Evolutionary conservation across 2,329 filamentous ascomycete genomes (phyloP).

Genomic region (Monilinia vaccinii-corymbosi): DNA sequence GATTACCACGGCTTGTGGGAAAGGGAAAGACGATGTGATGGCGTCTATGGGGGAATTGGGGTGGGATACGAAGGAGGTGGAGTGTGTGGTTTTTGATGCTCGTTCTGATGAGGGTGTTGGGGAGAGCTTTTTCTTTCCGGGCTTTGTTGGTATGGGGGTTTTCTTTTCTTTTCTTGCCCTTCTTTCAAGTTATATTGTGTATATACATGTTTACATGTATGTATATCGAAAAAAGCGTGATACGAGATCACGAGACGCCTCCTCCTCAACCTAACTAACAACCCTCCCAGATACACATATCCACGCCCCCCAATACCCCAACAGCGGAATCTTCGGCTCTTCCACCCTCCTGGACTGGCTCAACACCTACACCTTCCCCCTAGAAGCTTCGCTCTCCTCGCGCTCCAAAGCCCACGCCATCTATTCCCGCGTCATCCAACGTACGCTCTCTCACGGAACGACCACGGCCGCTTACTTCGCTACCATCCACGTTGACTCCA

Average conservation of each 20-base stretch:
- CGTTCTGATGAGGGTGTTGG: slow-evolving; percentile 28
- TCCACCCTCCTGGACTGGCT: slow-evolving; percentile 91
- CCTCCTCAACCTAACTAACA: not conserved
- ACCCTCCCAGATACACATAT: slow-evolving; percentile 74
- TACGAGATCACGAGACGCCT: not conserved
- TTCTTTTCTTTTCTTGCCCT: not conserved
- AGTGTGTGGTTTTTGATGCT: not conserved
- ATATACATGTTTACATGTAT: not conserved
- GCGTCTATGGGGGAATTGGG: slow-evolving; percentile 26
- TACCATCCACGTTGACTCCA: slow-evolving; percentile 75
- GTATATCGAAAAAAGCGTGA: not conserved
- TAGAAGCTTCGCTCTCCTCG: slow-evolving; percentile 68
- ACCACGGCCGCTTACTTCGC: slow-evolving; percentile 94
- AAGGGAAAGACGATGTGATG: slow-evolving; percentile 17
- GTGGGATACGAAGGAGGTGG: slow-evolving; percentile 27
- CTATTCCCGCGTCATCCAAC: slow-evolving; percentile 68
- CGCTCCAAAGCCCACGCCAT: slow-evolving; percentile 55
- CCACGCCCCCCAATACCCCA: slow-evolving; percentile 91
- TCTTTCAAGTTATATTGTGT: not conserved
- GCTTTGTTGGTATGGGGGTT: slow-evolving; percentile 56
- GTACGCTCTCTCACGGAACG: slow-evolving; percentile 81
- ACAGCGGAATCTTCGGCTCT: slow-evolving; percentile 87
- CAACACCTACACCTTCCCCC: slow-evolving; percentile 86
- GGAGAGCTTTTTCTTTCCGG: slow-evolving; percentile 72
- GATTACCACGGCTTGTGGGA: slow-evolving; percentile 18